Base-by-base conservation (phyloP, 305 asterid species). In the Solanum hybrid region DNA sequence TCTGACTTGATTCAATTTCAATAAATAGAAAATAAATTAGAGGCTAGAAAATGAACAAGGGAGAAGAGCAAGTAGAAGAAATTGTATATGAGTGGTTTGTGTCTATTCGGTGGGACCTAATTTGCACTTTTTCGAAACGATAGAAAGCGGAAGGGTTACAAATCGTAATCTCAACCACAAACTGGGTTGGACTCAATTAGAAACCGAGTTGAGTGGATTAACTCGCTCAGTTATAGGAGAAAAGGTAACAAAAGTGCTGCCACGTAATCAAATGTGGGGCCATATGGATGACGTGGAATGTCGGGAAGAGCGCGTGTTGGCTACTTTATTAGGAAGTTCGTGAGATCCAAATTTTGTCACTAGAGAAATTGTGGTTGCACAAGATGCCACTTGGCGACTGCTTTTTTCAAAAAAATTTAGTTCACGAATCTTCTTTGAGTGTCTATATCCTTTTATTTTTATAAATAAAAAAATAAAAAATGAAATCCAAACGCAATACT, bases 81-180 rank as follows among this genome's bases (percentile, higher is more conserved):
- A 69, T 75, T 56, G 24, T 3, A 56, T 19, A 19, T 56, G 71
- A 56, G 71, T 56, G 71, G 71, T 56, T 56, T 56, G 4, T 19
- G 71, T 37, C 64, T 88, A 29, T 87, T 13, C 94, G 51, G 89
- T 36, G 89, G 92, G 38, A 51, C 89, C 89, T 90, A 90, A 89
- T 88, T 87, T 90, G 96, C 97, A 94, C 98, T 96, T 96, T 96
- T 91, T 88, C 81, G 90, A 87, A 26, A 85, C 79, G 88, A 87
- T 91, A 88, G 91, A 37, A 79, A 10, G 56, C 3, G 31, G 85
- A 24, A 78, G 90, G 45, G 85, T 36, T 38, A 34, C 85, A 76
- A 34, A 38, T 42, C 42, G 40, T 31, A 36, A 38, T 91, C 76
- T 90, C 51, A 40, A 76, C 93, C 93, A 91, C 92, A 90, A 89